phyloP scores from a whole-genome alignment of 1,284 basidiomycete species.

The Ceratobasidium sp. region DNA sequence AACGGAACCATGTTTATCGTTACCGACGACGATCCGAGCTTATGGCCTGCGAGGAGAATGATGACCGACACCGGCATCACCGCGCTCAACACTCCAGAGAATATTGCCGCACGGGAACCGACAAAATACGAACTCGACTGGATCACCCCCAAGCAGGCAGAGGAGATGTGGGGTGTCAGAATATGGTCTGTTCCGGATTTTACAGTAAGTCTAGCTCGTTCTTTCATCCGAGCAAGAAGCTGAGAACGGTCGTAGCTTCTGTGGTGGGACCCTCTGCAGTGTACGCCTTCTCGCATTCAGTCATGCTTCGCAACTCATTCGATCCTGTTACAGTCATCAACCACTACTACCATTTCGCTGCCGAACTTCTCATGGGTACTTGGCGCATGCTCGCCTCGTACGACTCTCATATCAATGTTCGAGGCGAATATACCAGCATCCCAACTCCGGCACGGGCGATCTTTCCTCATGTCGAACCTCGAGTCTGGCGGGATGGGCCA shows the following conservation, averaged over 20 bases:
- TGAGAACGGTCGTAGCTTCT: conserved; percentile 14
- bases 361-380: conserved; percentile 35
- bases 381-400: conserved; percentile 36
- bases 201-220: conserved; percentile 24
- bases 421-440: conserved; percentile 33
- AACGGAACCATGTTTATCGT: conserved; percentile 38
- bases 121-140: conserved; percentile 38
- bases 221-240: neutral
- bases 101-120: conserved; percentile 38
- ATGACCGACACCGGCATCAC: conserved; percentile 39
- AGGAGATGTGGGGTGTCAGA: conserved; percentile 31
- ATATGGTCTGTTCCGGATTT: conserved; percentile 39
- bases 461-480: conserved; percentile 33
- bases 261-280: conserved; percentile 35
- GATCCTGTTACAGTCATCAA: conserved; percentile 18
- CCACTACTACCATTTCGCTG: conserved; percentile 42
- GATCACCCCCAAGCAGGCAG: conserved; percentile 35
- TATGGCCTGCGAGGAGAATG: conserved; percentile 31
- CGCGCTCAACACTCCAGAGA: conserved; percentile 37
- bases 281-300: neutral
- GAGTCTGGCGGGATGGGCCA: conserved; percentile 37
- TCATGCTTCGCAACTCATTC: neutral
- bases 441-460: conserved; percentile 37
- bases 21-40: conserved; percentile 20
- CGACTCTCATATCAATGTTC: conserved; percentile 26